Percentiles rank a stretch among this genome's conserved stretches.
phyloP scores from a whole-genome alignment of 1,284 basidiomycete species.

The Pterulicium gracile region DNA sequence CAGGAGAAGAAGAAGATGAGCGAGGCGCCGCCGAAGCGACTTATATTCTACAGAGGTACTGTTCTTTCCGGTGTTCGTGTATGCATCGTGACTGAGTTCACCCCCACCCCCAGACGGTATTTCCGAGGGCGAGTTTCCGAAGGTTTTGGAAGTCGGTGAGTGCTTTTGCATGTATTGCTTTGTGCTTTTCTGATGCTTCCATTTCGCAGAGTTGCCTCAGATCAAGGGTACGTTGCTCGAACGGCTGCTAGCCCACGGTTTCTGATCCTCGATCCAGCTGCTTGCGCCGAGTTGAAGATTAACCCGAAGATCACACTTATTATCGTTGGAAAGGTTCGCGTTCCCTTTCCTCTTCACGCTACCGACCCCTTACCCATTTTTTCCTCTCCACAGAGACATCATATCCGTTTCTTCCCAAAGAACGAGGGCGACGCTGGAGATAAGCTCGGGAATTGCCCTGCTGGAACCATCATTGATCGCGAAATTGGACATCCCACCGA shows the following conservation, averaged over 20 bases:
- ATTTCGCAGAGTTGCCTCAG: conserved; percentile 39
- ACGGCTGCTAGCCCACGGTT: background rate
- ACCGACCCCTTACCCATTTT: background rate
- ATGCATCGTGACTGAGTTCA: conserved; percentile 6
- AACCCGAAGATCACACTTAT: conserved; percentile 62
- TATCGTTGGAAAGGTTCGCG: conserved; percentile 51
- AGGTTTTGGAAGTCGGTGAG: conserved; percentile 52
- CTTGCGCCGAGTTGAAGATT: conserved; percentile 43
- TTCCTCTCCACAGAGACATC: conserved; percentile 33
- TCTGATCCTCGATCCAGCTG: conserved; percentile 26
- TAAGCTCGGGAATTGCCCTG: conserved; percentile 60
- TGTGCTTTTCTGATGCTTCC: conserved; percentile 7
- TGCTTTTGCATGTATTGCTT: conserved; percentile 4
- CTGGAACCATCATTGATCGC: conserved; percentile 65
- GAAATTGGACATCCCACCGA: conserved; percentile 65
- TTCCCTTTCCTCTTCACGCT: background rate
- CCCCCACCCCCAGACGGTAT: conserved; percentile 53
- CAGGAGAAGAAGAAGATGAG: conserved; percentile 38
- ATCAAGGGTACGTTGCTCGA: conserved; percentile 33
- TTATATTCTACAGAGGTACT: conserved; percentile 65
- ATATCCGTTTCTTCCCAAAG: conserved; percentile 66
- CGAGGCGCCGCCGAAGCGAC: conserved; percentile 41
- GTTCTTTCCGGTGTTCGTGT: conserved; percentile 3
- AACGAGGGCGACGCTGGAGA: conserved; percentile 37
- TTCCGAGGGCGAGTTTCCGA: conserved; percentile 68